Base-by-base conservation (phyloP, 2,329 filamentous ascomycete genomes). In the Fusarium torreyae region DNA sequence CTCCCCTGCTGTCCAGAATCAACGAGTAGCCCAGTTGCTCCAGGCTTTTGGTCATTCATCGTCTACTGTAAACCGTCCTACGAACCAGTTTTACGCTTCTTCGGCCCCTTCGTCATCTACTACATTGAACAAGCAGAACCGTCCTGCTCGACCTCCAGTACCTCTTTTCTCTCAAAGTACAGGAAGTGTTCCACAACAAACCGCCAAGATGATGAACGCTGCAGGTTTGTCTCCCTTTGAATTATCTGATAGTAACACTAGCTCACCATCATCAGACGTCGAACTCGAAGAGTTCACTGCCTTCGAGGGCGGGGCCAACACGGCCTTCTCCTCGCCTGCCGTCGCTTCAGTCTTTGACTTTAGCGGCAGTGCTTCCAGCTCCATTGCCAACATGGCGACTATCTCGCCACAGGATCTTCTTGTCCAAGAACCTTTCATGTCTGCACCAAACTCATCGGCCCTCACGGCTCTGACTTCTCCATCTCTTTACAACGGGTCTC, bases 391-490 rank as follows among this genome's bases (percentile, higher is more conserved):
- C 77, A 76, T 89, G 76, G 88, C 86, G 74, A 97, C 94, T 42
- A 88, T 97, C 66, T 97, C 94, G 66, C 94, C 94, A 20, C 91
- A 92, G 79, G 94, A 97, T 75, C 85, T 97, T 70, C 82, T 91
- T 71, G 84, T 94, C 73, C 88, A 89, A 71, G 89, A 92, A 75
- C 84, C 87, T 62, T 89, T 89, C 75, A 84, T 88, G 77, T 97
- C 93, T 66, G 89, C 93, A 38, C 94, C 94, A 31, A 93, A 93
- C 76, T 97, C 94, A 3, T 87, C 91, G 46, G 90, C 92, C 34
- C 89, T 96, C 77, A 97, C 94, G 36, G 90, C 94, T 68, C 77
- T 97, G 80, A 97, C 94, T 59, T 96, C 94, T 63, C 94, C 94
- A 44, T 93, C 92, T n/a, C 85, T 89, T 59, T 91, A 89, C 75